Evolutionary conservation across 345 rosid genomes (phyloP).

Genomic region (Euclidium syriacum): DNA sequence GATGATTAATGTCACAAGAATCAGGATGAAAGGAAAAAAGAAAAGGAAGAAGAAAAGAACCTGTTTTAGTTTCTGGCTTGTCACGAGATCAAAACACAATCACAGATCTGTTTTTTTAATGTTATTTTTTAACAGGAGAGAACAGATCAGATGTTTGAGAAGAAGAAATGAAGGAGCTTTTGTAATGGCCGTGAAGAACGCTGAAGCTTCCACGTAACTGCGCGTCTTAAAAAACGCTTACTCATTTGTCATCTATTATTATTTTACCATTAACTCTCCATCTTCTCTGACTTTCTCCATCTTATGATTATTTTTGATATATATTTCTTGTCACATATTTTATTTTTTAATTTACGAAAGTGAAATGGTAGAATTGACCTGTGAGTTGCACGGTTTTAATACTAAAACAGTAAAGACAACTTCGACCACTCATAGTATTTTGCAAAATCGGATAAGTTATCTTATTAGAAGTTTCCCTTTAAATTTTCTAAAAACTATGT

Average conservation of each 20-base stretch:
- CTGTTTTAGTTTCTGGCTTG: constrained; percentile 18
- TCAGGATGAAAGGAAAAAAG: neutral
- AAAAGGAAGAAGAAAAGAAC: neutral
- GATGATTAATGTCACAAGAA: constrained; percentile 24
- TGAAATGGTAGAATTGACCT: too few species aligned
- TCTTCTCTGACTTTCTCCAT: constrained; percentile 11
- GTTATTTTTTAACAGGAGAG: neutral
- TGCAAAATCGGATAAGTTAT: too few species aligned
- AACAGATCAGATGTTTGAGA: neutral
- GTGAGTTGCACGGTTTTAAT: too few species aligned
- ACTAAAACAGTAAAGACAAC: too few species aligned
- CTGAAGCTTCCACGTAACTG: constrained; percentile 25
- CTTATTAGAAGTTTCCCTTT: too few species aligned
- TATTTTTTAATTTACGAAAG: too few species aligned
- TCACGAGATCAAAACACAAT: constrained; percentile 19
- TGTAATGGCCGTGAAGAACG: constrained; percentile 28
- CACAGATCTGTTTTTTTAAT: constrained; percentile 10
- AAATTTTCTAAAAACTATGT: too few species aligned
- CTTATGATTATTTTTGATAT: too few species aligned
- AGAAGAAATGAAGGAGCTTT: constrained; percentile 8
- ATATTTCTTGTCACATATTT: too few species aligned
- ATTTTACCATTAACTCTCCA: constrained; percentile 5
- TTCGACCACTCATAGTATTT: too few species aligned
- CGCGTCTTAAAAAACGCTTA: neutral
- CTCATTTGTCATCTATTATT: constrained; percentile 5